Conservation (phyloP, 495 filamentous ascomycete genomes). For the Beverwykella pulmonaria region DNA sequence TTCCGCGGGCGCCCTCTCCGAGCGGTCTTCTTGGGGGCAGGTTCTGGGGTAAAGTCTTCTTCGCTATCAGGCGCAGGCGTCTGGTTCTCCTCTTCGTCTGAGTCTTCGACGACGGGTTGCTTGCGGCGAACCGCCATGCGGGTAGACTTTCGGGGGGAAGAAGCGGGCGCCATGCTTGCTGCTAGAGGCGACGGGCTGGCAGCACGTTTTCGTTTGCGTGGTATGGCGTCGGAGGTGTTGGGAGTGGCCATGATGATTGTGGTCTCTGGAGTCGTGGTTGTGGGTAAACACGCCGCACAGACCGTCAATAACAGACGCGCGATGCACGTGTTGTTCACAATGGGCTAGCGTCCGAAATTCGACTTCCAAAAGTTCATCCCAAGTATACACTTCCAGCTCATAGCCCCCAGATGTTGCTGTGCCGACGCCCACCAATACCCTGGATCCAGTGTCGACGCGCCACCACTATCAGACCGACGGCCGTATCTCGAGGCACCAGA, state of each 20-base stretch:
- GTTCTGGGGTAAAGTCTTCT: conserved; percentile 79
- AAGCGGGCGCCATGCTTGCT: conserved; percentile 23
- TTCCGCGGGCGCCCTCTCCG: conserved; percentile 58
- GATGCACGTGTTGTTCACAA: background rate
- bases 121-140: conserved; percentile 36
- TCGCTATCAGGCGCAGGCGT: conserved; percentile 56
- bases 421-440: background rate
- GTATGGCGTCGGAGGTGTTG: background rate
- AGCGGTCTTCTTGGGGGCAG: conserved; percentile 60
- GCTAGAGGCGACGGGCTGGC: background rate
- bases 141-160: conserved; percentile 32
- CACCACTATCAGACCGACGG: background rate
- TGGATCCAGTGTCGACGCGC: background rate
- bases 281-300: background rate
- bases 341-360: background rate
- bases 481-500: background rate
- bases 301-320: background rate
- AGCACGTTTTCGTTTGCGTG: conserved; percentile 1
- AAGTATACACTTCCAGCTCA: no score
- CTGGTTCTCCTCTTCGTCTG: conserved; percentile 67
- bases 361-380: no score
- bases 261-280: background rate
- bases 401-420: background rate
- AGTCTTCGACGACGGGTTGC: conserved; percentile 69
- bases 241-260: background rate